A percentile compares a stretch with the other conserved stretches of the same genome.
These are phyloP conservation scores for Fusarium mangiferae DNA, from an alignment of 2,329 filamentous ascomycete species.

Conservation along the genomic window DNA sequence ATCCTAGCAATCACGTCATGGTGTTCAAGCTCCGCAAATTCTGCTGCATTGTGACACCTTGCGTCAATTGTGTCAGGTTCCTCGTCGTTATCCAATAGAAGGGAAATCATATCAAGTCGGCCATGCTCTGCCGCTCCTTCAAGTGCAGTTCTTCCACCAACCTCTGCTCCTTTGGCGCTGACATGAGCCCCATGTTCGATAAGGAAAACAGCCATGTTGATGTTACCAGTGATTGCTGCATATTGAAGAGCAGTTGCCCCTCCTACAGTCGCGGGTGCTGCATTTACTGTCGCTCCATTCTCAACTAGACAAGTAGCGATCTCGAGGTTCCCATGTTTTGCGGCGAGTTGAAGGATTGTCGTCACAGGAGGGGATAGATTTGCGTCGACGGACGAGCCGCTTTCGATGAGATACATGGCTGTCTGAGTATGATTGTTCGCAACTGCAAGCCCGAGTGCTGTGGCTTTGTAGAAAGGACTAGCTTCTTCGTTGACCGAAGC, in stretches of 20 bases:
- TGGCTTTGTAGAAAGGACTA: accelerated
- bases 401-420: not conserved
- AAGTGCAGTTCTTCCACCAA: not conserved
- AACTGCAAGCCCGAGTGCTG: not conserved
- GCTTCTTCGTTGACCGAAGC: accelerated
- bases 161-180: accelerated
- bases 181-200: not conserved
- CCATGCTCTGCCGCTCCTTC: not conserved
- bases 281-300: accelerated
- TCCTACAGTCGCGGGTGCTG: accelerated
- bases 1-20: not conserved
- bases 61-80: not conserved
- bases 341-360: not conserved
- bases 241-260: slow-evolving; percentile 4
- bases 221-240: not conserved
- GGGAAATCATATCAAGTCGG: slow-evolving; percentile 12
- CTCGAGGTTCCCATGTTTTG: accelerated
- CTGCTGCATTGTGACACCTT: not conserved
- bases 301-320: slow-evolving; percentile 18
- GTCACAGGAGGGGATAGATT: too few species aligned
- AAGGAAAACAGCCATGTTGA: not conserved
- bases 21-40: not conserved
- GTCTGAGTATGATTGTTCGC: accelerated
- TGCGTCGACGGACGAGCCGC: too few species aligned
- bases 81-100: slow-evolving; percentile 13